Percentiles rank a stretch among this genome's conserved stretches.
Conservation (phyloP, 2,329 filamentous ascomycete species). For the Sclerotinia trifoliorum region DNA sequence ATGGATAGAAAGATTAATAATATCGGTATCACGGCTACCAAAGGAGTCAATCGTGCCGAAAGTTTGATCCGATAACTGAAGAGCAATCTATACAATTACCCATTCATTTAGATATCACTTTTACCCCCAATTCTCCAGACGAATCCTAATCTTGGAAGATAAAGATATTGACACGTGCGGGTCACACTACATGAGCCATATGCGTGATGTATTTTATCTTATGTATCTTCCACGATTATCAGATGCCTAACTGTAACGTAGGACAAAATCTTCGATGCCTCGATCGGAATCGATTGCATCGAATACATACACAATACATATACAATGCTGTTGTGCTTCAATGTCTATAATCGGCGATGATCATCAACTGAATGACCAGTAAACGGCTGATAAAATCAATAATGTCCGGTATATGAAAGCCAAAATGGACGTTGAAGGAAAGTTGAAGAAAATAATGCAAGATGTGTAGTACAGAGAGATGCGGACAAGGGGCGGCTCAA, state of each 20-base stretch:
- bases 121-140: not conserved
- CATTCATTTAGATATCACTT: not conserved
- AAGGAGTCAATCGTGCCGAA: not conserved
- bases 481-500: not conserved
- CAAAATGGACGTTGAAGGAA: conserved; percentile 1
- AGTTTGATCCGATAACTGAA: not conserved
- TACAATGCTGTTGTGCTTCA: not conserved
- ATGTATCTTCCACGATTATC: conserved; percentile 8
- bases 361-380: not conserved
- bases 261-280: conserved; percentile 1
- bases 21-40: not conserved
- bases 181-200: conserved; percentile 17
- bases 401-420: not conserved
- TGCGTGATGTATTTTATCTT: not conserved
- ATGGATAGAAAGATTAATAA: not conserved
- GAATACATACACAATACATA: not conserved
- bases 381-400: conserved; percentile 5
- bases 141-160: conserved; percentile 4
- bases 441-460: conserved; percentile 4
- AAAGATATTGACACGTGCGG: conserved; percentile 17
- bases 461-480: conserved; percentile 2
- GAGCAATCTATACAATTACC: not conserved
- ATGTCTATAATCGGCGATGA: conserved; percentile 8
- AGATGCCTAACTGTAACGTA: conserved; percentile 20
- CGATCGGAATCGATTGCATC: conserved; percentile 11